phyloP scores from a whole-genome alignment of 345 rosid species.

The Acer saccharum region DNA sequence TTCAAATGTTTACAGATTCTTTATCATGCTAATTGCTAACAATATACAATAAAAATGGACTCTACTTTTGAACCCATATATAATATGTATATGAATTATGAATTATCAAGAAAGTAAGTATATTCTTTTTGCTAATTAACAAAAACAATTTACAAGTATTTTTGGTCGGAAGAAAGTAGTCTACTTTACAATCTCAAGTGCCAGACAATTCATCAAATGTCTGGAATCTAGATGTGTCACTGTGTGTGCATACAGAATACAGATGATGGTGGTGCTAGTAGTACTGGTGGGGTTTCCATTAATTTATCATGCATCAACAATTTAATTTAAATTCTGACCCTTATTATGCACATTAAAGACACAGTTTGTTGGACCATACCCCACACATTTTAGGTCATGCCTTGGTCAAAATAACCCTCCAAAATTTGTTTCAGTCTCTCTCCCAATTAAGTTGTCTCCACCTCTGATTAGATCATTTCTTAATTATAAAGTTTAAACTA shows the following conservation, averaged over 20 bases:
- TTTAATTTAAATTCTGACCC: too few relatives aligned
- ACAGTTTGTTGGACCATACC: constrained; percentile 33
- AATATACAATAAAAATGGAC: constrained; percentile 21
- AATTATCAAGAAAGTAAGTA: constrained; percentile 20
- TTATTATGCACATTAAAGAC: constrained; percentile 26
- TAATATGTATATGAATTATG: not conserved
- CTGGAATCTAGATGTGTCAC: not conserved
- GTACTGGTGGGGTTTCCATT: constrained; percentile 18
- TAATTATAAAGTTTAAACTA: constrained; percentile 11
- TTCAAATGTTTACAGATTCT: not conserved
- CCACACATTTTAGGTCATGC: constrained; percentile 4
- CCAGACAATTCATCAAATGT: constrained; percentile 21
- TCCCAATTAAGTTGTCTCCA: constrained; percentile 31
- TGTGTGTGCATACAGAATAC: not conserved
- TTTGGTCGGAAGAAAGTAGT: constrained; percentile 36
- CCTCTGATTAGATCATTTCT: constrained; percentile 22
- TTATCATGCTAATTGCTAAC: constrained; percentile 4
- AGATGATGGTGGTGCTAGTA: not conserved
- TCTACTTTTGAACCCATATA: constrained; percentile 29
- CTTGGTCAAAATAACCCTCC: constrained; percentile 26
- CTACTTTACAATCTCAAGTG: constrained; percentile 25
- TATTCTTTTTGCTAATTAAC: constrained; percentile 21
- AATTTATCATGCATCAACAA: not conserved
- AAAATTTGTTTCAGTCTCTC: constrained; percentile 16
- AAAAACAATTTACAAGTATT: constrained; percentile 12